These are phyloP conservation scores for Pseudonitzschia pungens DNA, from an alignment of 108 stramenopile species.

Conservation along the genomic window DNA sequence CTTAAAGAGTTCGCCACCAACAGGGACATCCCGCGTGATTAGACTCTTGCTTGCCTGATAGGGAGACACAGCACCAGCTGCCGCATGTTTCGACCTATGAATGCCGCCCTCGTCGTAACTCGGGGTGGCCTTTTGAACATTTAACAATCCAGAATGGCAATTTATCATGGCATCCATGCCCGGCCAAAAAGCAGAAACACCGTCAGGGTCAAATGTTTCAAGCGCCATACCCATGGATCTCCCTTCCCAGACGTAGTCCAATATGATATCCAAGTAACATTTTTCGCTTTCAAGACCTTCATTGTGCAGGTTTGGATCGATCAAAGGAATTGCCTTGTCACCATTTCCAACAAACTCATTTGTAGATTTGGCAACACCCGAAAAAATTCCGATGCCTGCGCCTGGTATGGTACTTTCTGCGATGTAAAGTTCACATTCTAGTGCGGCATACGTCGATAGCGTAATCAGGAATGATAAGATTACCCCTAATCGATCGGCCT, in stretches of 20 bases:
- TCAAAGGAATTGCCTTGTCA: conserved; percentile 53
- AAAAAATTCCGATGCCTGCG: conserved; percentile 73
- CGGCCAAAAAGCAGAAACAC: conserved; percentile 33
- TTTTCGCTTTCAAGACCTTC: neutral
- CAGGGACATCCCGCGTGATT: conserved; percentile 38
- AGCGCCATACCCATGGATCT: conserved; percentile 27
- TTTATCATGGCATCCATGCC: conserved; percentile 52
- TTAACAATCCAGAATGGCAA: conserved; percentile 34
- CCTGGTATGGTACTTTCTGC: conserved; percentile 66
- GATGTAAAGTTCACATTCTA: conserved; percentile 54
- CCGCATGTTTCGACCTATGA: conserved; percentile 50
- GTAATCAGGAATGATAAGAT: neutral
- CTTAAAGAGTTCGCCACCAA: conserved; percentile 70
- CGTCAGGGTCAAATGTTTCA: conserved; percentile 2
- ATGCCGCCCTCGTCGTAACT: conserved; percentile 28
- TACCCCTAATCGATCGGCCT: neutral
- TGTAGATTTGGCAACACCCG: conserved; percentile 23
- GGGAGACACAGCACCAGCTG: conserved; percentile 32
- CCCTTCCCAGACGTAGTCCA: conserved; percentile 57
- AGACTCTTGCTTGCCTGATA: conserved; percentile 35
- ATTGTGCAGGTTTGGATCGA: conserved; percentile 53
- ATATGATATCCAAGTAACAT: conserved; percentile 27
- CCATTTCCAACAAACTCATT: conserved; percentile 45
- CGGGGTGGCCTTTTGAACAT: conserved; percentile 30
- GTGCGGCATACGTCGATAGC: neutral